Evolutionary conservation across 768 basidiomycete genomes (phyloP).

Genomic region (Pleurotus eryngii): DNA sequence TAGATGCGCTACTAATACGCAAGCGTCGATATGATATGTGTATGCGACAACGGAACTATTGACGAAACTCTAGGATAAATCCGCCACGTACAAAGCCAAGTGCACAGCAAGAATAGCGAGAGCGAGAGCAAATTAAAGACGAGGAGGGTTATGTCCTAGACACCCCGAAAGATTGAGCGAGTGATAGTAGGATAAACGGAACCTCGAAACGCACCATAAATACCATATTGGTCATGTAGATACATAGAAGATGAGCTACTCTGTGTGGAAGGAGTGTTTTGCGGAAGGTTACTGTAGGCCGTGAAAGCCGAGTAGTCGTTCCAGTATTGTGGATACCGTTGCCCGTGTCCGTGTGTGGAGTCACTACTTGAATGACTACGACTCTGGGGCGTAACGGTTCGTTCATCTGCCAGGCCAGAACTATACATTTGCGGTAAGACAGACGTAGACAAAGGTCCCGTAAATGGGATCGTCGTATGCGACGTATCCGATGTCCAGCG

Average conservation of each 20-base stretch:
- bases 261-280: background rate
- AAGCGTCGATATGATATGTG: no score
- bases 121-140: background rate
- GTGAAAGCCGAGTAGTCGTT: constrained; percentile 51
- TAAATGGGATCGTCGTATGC: constrained; percentile 25
- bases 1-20: no score
- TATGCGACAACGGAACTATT: no score
- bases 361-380: constrained; percentile 16
- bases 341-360: constrained; percentile 14
- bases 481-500: constrained; percentile 35
- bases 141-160: constrained; percentile 3
- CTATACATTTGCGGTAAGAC: constrained; percentile 75
- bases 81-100: no score
- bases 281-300: constrained; percentile 28
- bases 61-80: no score
- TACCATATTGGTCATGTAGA: constrained; percentile 9
- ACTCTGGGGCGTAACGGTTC: constrained; percentile 15
- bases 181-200: no score
- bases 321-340: constrained; percentile 53
- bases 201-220: constrained; percentile 6
- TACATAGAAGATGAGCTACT: constrained; percentile 6
- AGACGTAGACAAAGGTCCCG: constrained; percentile 60
- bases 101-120: background rate
- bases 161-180: no score
- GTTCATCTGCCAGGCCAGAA: constrained; percentile 62